Evolutionary conservation across 2,329 filamentous ascomycete genomes (phyloP), one percentile per base, ranked within the genome.

Genomic region (Cadophora luteo-olivacea): DNA sequence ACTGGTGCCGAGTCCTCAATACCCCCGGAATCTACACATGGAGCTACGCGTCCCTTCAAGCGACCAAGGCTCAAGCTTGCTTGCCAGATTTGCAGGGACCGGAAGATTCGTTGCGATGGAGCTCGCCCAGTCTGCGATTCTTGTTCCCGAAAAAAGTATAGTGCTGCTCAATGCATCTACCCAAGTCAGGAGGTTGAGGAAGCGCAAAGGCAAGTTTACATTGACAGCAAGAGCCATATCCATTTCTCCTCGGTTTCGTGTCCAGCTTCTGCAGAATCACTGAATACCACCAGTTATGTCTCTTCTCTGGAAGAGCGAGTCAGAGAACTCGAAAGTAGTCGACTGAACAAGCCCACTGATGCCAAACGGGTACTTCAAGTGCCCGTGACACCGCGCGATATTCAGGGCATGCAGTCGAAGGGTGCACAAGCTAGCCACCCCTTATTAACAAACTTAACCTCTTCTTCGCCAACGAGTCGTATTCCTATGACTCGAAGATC

Each of bases 21-120:
- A 51, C 32, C 19, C 60, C 57, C 22, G 29, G 55, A 6, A 62
- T 67, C 24, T 45, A 14, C 14, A 45, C 16, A 11, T 45, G 41
- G 9, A 58, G n/a, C 49, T 51, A 6, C 22, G 49, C 49, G 49
- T 12, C 49, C 49, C 12, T 51, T 51, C 49, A 51, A 51, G n/a
- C n/a, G 49, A 51, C 49, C 49, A 51, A 51, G 49, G 49, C 49
- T 51, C 22, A 51, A 51, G 49, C 49, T 51, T 51, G 49, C 49
- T 51, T 51, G 49, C 24, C 49, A 25, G 9, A 51, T 51, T 9
- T 51, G 49, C 22, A 51, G 49, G 22, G 49, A 51, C 49, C n/a
- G 49, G n/a, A 51, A 51, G 49, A 51, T 51, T 25, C 49, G 49
- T 12, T 51, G 49, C 22, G 49, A 51, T 51, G 49, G 49, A 8